Evolutionary conservation across 2,329 filamentous ascomycete genomes (phyloP).

Genomic region (Hymenoscyphus fructigenus): DNA sequence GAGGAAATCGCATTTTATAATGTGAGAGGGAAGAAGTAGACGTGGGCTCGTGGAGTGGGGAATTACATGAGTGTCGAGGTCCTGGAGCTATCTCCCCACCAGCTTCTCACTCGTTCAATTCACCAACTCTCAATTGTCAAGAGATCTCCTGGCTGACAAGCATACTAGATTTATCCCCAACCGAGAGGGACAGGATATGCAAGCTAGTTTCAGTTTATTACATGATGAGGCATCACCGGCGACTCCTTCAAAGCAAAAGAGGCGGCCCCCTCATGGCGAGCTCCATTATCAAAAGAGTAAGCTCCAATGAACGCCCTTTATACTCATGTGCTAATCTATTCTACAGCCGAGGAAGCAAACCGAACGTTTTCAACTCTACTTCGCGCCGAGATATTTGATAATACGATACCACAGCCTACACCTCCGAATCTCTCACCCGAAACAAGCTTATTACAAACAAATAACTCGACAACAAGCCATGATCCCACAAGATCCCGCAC

Average conservation of each 20-base stretch:
- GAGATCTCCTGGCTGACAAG: conserved; percentile 24
- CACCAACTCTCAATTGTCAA: not conserved
- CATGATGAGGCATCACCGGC: conserved; percentile 92
- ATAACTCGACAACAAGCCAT: conserved; percentile 55
- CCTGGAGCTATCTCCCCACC: not conserved
- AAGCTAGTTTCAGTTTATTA: conserved; percentile 87
- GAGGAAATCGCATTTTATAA: not conserved
- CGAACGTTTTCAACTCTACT: conserved; percentile 85
- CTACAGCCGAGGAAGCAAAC: conserved; percentile 84
- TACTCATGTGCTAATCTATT: conserved; percentile 8
- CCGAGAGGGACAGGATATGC: conserved; percentile 86
- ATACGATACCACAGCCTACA: conserved; percentile 78
- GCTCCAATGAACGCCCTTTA: conserved; percentile 34
- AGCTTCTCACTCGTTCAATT: not conserved
- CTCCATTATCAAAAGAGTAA: conserved; percentile 91
- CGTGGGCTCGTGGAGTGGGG: not conserved
- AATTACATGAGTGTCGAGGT: not conserved
- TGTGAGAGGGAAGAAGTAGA: not conserved
- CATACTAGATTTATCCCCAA: conserved; percentile 86
- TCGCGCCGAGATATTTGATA: conserved; percentile 89
- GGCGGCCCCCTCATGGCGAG: conserved; percentile 82
- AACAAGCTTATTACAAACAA: conserved; percentile 48
- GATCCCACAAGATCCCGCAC: conserved; percentile 76
- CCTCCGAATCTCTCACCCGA: conserved; percentile 63
- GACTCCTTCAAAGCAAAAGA: conserved; percentile 82